These are phyloP conservation scores for Limnanthes douglasii DNA, from an alignment of 345 rosid genomes.

Conservation along the genomic window DNA sequence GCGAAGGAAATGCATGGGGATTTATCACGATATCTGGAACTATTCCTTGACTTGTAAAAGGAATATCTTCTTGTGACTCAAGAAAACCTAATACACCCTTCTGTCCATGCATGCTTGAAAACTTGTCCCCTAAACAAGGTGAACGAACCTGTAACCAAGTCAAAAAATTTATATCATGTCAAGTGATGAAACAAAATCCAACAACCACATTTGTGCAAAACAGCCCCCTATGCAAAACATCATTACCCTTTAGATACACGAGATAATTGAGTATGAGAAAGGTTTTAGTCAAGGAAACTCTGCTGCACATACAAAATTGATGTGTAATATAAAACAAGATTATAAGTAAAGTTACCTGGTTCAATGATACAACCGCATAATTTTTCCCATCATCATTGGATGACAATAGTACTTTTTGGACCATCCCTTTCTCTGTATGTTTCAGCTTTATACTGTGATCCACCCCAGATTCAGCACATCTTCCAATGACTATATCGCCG, in stretches of 20 bases:
- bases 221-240: no score
- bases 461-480: conserved; percentile 59
- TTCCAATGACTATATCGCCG: conserved; percentile 87
- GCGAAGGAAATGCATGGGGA: conserved; percentile 87
- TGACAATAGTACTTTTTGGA: conserved; percentile 75
- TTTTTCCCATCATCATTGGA: conserved; percentile 94
- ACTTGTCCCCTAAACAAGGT: conserved; percentile 87
- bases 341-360: no score
- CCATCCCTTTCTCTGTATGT: conserved; percentile 89
- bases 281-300: no score
- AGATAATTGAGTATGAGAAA: no score
- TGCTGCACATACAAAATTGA: no score
- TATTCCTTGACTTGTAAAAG: conserved; percentile 79
- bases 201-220: no score
- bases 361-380: conserved; percentile 67
- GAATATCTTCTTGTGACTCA: conserved; percentile 86
- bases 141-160: conserved; percentile 47
- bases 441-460: conserved; percentile 76
- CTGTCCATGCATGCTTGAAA: conserved; percentile 97
- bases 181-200: conserved; percentile 5
- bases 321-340: no score
- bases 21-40: conserved; percentile 88
- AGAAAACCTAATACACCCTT: conserved; percentile 89
- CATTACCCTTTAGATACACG: no score
- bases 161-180: not conserved